Conservation (phyloP, 2,329 filamentous ascomycete species). For the Dissoconium aciculare region DNA sequence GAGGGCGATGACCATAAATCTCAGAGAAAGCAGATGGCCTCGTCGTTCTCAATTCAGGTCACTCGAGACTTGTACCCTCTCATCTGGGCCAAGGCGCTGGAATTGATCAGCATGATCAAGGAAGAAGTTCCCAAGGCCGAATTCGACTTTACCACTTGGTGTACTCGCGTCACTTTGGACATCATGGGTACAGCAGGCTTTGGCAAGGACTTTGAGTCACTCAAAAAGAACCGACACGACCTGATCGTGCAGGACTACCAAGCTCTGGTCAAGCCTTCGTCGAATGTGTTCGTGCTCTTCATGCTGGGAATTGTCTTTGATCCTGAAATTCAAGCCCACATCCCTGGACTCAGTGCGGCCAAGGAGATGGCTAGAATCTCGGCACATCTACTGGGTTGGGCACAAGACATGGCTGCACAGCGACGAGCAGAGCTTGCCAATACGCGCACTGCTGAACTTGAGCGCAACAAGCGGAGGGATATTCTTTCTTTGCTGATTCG, state of each 20-base stretch:
- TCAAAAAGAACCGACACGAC: conserved; percentile 32
- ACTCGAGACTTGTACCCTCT: conserved; percentile 2
- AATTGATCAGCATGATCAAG: neutral
- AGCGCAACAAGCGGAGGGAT: conserved; percentile 49
- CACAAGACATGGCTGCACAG: neutral
- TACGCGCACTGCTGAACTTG: neutral
- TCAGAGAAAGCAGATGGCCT: conserved; percentile 1
- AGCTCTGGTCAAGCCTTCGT: conserved; percentile 31
- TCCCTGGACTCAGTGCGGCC: neutral
- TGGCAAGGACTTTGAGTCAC: conserved; percentile 37
- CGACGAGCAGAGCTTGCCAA: neutral
- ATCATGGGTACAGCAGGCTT: conserved; percentile 39
- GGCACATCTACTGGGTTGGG: neutral
- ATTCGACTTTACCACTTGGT: conserved; percentile 27
- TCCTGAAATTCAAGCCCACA: neutral
- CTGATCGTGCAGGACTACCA: conserved; percentile 34
- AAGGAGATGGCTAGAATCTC: neutral
- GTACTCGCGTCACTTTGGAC: conserved; percentile 35
- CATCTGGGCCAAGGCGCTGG: conserved; percentile 3
- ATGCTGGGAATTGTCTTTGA: neutral
- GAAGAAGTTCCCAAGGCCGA: neutral
- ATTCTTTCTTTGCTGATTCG: conserved; percentile 63
- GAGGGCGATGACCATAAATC: conserved; percentile 3
- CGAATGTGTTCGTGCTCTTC: neutral
- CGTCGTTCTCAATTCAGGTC: conserved; percentile 1